Evolutionary conservation across 768 basidiomycete genomes (phyloP), one percentile per base, ranked within the genome.

Genomic region (Naganishia randhawae): DNA sequence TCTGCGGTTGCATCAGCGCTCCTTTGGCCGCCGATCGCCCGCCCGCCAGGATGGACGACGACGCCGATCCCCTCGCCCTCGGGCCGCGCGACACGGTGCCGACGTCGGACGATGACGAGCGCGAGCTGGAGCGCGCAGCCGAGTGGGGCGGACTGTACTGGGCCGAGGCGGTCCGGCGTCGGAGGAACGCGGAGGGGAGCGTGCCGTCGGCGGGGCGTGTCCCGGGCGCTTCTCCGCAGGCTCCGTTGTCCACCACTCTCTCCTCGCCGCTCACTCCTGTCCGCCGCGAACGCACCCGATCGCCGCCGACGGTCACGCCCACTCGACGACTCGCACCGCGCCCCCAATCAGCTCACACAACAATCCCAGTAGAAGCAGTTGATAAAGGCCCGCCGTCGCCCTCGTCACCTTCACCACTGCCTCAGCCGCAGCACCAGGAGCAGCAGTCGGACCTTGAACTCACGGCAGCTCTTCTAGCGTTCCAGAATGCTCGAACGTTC

Each of bases 401-500:
- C 4, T 17, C 29, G 51, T 52, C 51, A 52, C 9, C 29, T 7
- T 33, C 29, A 51, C 31, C 53, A 27, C 32, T 33, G 33, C 54
- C 54, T n/a, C 31, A 3, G 9, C 54, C 54, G 5, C 32, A 16
- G 13, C 50, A 10, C 50, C 50, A 10, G 9, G 50, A 50, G 25
- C 50, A 9, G 8, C 10, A 50, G 11, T 22, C 7, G 17, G 11
- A 48, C 45, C 45, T 48, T 17, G 45, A 48, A 48, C 19, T 48
- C 45, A 1, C 45, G 19, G 32, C 64, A 14, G 69, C 50, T 7
- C 32, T 70, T 5, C 29, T 53, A 7, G 65, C 64, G 1, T 70
- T 70, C 41, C 69, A 70, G 29, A 53, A 54, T 29, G 73, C 72
- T 11, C 62, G 77, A 17, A 77, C 75, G 0, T 77, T 79, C 37